Percentiles rank a stretch among this genome's conserved stretches.
phyloP scores from a whole-genome alignment of 129 eudicot genomes.

The Chrysanthemum seticuspe region DNA sequence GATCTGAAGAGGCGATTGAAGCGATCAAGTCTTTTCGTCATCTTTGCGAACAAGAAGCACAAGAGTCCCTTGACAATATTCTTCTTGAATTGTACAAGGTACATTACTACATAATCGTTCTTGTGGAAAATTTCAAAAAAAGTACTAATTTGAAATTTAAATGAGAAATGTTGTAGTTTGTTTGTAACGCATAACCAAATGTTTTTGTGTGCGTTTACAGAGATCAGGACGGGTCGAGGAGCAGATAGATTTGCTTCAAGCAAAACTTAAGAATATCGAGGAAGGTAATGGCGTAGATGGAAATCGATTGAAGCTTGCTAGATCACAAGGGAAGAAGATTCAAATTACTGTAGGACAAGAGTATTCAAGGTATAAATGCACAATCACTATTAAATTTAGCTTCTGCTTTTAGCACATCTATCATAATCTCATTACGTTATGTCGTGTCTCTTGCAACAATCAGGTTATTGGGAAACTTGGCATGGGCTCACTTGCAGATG shows the following conservation, averaged over 20 bases:
- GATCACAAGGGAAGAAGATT: constrained; percentile 80
- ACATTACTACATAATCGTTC: not conserved
- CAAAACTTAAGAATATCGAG: constrained; percentile 60
- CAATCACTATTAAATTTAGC: not conserved
- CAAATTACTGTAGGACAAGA: constrained; percentile 72
- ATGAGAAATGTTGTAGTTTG: not conserved
- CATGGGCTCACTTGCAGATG: constrained; percentile 86
- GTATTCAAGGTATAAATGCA: constrained; percentile 56
- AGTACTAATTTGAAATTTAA: not conserved
- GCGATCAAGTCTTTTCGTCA: constrained; percentile 89
- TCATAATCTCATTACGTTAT: constrained; percentile 6
- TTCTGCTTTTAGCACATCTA: not conserved
- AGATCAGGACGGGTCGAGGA: constrained; percentile 73
- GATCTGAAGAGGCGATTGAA: constrained; percentile 89
- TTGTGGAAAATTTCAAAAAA: not conserved
- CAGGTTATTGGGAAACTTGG: constrained; percentile 91
- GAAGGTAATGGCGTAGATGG: constrained; percentile 57
- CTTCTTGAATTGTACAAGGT: constrained; percentile 91
- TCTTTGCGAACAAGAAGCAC: constrained; percentile 71
- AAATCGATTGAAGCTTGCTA: constrained; percentile 54
- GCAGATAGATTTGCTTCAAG: constrained; percentile 67
- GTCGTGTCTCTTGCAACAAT: constrained; percentile 18
- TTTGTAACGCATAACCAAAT: not conserved
- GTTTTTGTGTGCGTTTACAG: constrained; percentile 37
- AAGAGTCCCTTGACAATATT: constrained; percentile 77